Base-by-base conservation (phyloP, 495 filamentous ascomycete species). In the Annulohypoxylon stygium region DNA sequence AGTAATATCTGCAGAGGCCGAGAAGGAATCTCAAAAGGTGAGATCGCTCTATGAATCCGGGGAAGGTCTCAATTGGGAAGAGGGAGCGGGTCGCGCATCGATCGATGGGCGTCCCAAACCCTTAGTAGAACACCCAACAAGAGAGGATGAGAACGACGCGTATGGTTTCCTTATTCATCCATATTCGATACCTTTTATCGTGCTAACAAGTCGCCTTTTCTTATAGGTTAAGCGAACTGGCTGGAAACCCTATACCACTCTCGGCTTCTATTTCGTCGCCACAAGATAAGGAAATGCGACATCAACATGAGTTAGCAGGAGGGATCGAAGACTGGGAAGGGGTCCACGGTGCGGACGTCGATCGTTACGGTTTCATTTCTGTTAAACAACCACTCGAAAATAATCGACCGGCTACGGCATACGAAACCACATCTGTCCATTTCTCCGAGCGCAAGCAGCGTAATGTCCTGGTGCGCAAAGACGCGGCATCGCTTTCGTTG, bases 301-400 rank as follows among this genome's bases (percentile, higher is more conserved):
- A 54, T 50, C 78, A 73, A 25, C 77, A 82, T 41, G 83, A 86
- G 80, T 81, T 90, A 12, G 93, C 94, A 12, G 95, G 94, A 14
- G 95, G 95, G 0, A 89, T 97, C 45, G 96, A 99, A 76, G 95
- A 97, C 76, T 99, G 96, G 97, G 91, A 95, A 74, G 91, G 97
- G 79, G 82, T 99, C 10, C 85, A 91, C n/a, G 92, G 88, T n/a
- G 87, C 84, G 43, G 93, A 97, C 78, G 92, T 98, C 47, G 96
- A 99, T 81, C 86, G 88, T 76, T 99, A 98, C 79, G 96, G 96
- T 16, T 99, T 99, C 83, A 98, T 99, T 79, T 86, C 75, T 84
- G 68, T 83, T 76, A 76, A 82, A 78, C 50, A 84, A 75, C 63
- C 79, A 41, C 67, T 48, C 55, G 76, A 73, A 20, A 79, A 82